phyloP scores from a whole-genome alignment of 768 basidiomycete species.

The Lentinus tigrinus region DNA sequence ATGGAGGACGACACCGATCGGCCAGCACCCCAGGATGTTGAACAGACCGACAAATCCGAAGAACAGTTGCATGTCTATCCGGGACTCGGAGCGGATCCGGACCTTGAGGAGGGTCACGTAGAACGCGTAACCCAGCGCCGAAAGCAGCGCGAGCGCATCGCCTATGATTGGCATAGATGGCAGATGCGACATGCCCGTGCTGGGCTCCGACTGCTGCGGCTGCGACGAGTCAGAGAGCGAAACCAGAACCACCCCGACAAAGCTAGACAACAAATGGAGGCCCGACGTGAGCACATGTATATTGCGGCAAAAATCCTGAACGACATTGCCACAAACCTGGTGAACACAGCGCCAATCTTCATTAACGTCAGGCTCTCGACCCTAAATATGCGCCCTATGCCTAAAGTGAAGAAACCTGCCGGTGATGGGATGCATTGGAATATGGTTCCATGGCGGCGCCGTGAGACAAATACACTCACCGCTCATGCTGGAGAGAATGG shows the following conservation, averaged over 20 bases:
- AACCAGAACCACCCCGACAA: slow-evolving; percentile 84
- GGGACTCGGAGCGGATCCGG: slow-evolving; percentile 73
- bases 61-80: slow-evolving; percentile 91
- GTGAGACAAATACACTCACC: slow-evolving; percentile 44
- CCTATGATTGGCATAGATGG: slow-evolving; percentile 56
- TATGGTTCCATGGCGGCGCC: background rate
- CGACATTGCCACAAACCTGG: slow-evolving; percentile 53
- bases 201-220: slow-evolving; percentile 9
- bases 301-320: background rate
- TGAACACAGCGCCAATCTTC: slow-evolving; percentile 76
- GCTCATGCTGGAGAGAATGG: slow-evolving; percentile 85
- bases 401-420: slow-evolving; percentile 90
- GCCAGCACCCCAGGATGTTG: slow-evolving; percentile 76
- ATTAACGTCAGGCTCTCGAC: slow-evolving; percentile 74
- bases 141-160: slow-evolving; percentile 81
- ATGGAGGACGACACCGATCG: slow-evolving; percentile 77
- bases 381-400: slow-evolving; percentile 74
- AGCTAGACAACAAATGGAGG: slow-evolving; percentile 40
- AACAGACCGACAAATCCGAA: slow-evolving; percentile 92
- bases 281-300: background rate
- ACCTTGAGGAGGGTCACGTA: slow-evolving; percentile 92
- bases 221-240: slow-evolving; percentile 76
- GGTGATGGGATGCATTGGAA: background rate
- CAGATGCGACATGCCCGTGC: slow-evolving; percentile 18
- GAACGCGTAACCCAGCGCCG: slow-evolving; percentile 82